Conservation (phyloP, 495 filamentous ascomycete species). For the Tuber magnatum region DNA sequence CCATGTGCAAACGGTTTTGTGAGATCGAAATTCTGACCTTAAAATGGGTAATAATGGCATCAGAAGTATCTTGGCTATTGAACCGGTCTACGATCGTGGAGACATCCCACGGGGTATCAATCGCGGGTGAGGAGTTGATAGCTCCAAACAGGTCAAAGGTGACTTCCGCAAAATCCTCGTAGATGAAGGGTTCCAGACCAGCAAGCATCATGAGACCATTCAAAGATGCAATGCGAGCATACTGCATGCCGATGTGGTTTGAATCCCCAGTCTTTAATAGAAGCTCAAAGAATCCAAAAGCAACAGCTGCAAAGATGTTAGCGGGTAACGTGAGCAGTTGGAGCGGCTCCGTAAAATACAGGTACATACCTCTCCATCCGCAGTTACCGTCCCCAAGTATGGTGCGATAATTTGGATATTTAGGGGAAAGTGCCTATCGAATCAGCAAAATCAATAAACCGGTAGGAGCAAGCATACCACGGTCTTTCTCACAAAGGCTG, state of each 20-base stretch:
- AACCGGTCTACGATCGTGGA: slow-evolving; percentile 62
- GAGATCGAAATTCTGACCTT: slow-evolving; percentile 46
- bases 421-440: slow-evolving; percentile 65
- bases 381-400: slow-evolving; percentile 93
- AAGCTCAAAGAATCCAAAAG: slow-evolving; percentile 85
- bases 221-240: slow-evolving; percentile 61
- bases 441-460: slow-evolving; percentile 13
- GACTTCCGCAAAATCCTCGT: slow-evolving; percentile 76
- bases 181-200: slow-evolving; percentile 59
- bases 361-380: slow-evolving; percentile 85
- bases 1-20: not conserved
- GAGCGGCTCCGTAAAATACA: slow-evolving; percentile 21
- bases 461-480: slow-evolving; percentile 52
- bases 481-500: slow-evolving; percentile 75
- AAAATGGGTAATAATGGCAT: slow-evolving; percentile 67
- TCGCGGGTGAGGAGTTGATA: slow-evolving; percentile 49
- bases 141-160: slow-evolving; percentile 58
- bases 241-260: slow-evolving; percentile 59
- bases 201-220: slow-evolving; percentile 63
- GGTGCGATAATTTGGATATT: slow-evolving; percentile 78
- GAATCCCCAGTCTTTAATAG: slow-evolving; percentile 61
- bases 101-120: slow-evolving; percentile 53
- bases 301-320: slow-evolving; percentile 59
- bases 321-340: slow-evolving; percentile 9
- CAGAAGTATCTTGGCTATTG: slow-evolving; percentile 60